Percentiles rank a stretch among this genome's conserved stretches.
Evolutionary conservation across 331 rosid species (phyloP).

Genomic region (Ulmus americana): DNA sequence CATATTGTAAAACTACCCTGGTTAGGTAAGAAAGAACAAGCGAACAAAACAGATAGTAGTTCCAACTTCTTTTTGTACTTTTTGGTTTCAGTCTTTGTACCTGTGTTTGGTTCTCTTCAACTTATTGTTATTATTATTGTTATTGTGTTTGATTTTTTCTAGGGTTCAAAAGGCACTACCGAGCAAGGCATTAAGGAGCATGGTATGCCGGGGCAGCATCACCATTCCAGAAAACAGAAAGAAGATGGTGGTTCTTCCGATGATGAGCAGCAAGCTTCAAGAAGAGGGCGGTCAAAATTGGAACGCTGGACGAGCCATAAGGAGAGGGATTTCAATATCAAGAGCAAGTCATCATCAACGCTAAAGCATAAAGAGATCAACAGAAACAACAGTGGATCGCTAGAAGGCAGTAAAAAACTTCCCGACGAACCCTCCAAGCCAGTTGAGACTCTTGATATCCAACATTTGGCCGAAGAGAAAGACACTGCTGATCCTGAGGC

Average conservation of each 20-base stretch:
- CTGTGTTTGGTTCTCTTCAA: neutral
- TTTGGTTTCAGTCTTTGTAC: conserved; percentile 1
- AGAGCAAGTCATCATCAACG: conserved; percentile 55
- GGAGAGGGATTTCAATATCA: conserved; percentile 63
- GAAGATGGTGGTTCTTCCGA: conserved; percentile 58
- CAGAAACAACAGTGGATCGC: conserved; percentile 41
- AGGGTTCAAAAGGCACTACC: conserved; percentile 62
- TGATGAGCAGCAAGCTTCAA: conserved; percentile 69
- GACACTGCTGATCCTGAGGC: conserved; percentile 55
- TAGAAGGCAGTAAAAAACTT: conserved; percentile 49
- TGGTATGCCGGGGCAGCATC: conserved; percentile 40
- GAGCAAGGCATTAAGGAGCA: conserved; percentile 48
- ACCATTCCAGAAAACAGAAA: conserved; percentile 45
- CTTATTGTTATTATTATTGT: conserved; percentile 13
- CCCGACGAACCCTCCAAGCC: conserved; percentile 48
- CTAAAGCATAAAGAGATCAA: conserved; percentile 51
- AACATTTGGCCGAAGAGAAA: conserved; percentile 51
- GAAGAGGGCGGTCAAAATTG: conserved; percentile 81
- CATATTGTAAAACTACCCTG: neutral
- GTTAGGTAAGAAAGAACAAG: neutral
- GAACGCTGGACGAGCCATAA: conserved; percentile 98
- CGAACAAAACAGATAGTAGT: neutral
- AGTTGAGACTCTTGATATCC: conserved; percentile 39
- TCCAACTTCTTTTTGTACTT: neutral
- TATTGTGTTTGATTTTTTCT: conserved; percentile 34